Conservation (phyloP, 2,329 filamentous ascomycete species). For the Blastomyces emzantsi region DNA sequence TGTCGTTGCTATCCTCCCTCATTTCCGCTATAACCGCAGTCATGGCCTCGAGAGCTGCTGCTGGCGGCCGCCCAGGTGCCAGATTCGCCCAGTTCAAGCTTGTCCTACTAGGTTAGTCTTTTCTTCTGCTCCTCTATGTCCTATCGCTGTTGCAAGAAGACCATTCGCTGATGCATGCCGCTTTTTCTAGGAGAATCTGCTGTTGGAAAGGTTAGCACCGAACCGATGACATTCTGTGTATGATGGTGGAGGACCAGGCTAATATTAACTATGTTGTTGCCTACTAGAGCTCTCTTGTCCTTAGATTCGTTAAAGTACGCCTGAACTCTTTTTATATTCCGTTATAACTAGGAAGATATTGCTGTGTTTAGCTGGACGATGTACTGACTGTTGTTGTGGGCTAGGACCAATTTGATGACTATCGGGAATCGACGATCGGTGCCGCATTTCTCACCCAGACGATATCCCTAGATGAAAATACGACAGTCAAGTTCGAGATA, state of each 20-base stretch:
- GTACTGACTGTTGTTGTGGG: background rate
- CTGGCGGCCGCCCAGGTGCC: constrained; percentile 56
- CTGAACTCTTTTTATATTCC: background rate
- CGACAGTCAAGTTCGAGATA: constrained; percentile 99
- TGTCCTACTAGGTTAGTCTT: constrained; percentile 74
- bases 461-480: constrained; percentile 94
- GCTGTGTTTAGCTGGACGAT: background rate
- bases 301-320: constrained; percentile 93
- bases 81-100: constrained; percentile 99
- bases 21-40: constrained; percentile 18
- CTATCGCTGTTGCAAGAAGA: constrained; percentile 30
- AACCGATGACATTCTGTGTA: background rate
- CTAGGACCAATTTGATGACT: constrained; percentile 98
- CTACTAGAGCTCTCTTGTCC: constrained; percentile 81
- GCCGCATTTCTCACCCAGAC: constrained; percentile 98
- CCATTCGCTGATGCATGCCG: constrained; percentile 4
- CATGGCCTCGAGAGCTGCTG: constrained; percentile 82
- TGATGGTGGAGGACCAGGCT: background rate
- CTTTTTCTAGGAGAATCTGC: constrained; percentile 75
- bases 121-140: background rate
- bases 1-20: background rate
- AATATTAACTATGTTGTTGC: constrained; percentile 23
- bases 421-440: constrained; percentile 95
- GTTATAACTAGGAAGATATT: background rate
- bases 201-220: constrained; percentile 73